Evolutionary conservation across 2,329 filamentous ascomycete species (phyloP).

Genomic region (Fusarium equiseti): DNA sequence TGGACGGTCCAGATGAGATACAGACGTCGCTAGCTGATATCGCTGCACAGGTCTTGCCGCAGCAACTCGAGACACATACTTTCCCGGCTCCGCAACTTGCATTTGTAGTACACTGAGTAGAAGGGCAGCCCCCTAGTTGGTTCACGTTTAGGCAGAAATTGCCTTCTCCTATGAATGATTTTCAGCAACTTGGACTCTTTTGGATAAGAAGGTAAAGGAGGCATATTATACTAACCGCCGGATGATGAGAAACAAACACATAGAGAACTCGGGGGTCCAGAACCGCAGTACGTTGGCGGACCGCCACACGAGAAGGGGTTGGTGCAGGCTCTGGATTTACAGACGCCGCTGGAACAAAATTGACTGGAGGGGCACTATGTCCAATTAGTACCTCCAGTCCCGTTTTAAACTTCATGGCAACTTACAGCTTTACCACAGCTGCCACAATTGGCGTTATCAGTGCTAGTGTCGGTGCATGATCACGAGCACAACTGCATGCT

Average conservation of each 20-base stretch:
- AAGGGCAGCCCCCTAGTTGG: background rate
- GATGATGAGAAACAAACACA: background rate
- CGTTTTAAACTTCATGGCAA: background rate
- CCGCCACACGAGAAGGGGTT: background rate
- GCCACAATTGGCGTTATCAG: background rate
- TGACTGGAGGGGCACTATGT: background rate
- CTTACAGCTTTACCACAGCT: background rate
- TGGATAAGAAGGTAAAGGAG: fast-evolving
- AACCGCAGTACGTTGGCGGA: background rate
- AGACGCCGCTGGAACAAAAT: background rate
- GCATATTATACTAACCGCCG: background rate
- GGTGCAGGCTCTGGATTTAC: background rate
- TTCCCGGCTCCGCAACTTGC: background rate
- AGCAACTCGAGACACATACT: background rate
- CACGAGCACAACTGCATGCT: background rate
- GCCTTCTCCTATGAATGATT: background rate
- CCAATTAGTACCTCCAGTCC: background rate
- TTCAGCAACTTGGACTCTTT: background rate
- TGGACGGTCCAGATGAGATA: no score
- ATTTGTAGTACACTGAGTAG: background rate
- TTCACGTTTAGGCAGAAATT: background rate
- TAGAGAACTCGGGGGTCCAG: background rate
- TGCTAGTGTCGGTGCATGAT: background rate
- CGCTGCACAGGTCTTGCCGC: background rate
- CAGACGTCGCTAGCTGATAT: background rate